Evolutionary conservation across 306 rosid species (phyloP), one percentile per base, ranked within the genome.

Genomic region (Quercus dentata): DNA sequence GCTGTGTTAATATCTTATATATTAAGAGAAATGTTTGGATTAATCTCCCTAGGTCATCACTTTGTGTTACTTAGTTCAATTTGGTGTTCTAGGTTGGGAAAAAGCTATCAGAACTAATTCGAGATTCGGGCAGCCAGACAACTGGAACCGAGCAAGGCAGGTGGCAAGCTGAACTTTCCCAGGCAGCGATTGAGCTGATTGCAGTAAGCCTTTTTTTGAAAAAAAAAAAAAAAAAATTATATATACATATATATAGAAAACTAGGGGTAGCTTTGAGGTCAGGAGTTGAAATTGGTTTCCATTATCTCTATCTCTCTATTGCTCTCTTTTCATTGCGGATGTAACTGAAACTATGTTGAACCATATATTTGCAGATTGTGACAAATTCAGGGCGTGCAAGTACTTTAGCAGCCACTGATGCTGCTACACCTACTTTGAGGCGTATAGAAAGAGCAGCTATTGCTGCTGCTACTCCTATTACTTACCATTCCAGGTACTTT

Each of bases 391-490:
- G 99, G 64, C 98, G 98, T 81, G 99, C 99, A 41, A 96, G 97
- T 82, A 91, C 98, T 38, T 82, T 90, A 79, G 99, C 94, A 69
- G 99, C 99, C 74, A 91, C 96, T 78, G 99, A 96, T 85, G 99
- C 99, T 46, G 98, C 99, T 72, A 96, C 97, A 74, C 94, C 99
- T 62, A 91, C 99, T n/a, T 83, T 96, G 88, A 93, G 98, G 92
- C 97, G 99, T 79, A 91, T 96, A 79, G 99, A 96, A 89, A 94
- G 99, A 81, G 99, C 97, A 74, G 99, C 99, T 55, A 93, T 96
- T 72, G 99, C 99, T 72, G 98, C 99, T 86, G 99, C 99, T 38
- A 96, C 99, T 78, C 99, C 99, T 73, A 96, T 96, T 82, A 91
- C 97, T 72, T 96, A 96, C 83, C 98, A 94, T 81, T 83, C 97